Evolutionary conservation across 2,329 filamentous ascomycete genomes (phyloP), one percentile per base, ranked within the genome.

Genomic region (Fusarium aywerte): DNA sequence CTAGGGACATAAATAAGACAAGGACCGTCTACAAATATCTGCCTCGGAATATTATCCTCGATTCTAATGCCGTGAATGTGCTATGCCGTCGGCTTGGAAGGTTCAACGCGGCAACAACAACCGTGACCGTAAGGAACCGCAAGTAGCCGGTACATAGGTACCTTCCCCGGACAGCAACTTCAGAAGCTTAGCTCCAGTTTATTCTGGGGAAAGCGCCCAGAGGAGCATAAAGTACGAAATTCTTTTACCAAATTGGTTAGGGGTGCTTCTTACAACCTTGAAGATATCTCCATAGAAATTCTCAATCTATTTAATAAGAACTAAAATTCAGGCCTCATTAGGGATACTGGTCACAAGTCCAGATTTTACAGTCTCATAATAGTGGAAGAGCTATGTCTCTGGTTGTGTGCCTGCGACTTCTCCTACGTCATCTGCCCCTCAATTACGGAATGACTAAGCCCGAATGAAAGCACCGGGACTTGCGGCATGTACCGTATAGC

Each of bases 101-200:
- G 59, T 62, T 62, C 51, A 65, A 62, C 63, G 51, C 68, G 68
- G 53, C 55, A 49, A 71, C 65, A 53, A 67, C 67, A 59, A 67
- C 31, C 49, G 61, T 63, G 73, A 68, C 76, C 75, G 75, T 65
- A 69, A 73, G 69, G 74, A 77, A 73, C 76, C 76, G 76, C 69
- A 67, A 70, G 67, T 77, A 78, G 68, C 75, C 76, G 71, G 71
- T 57, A 63, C 47, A 45, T 64, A 45, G 40, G 49, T 57, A 25
- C 64, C 49, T 74, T 74, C 72, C 72, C 72, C 70, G 62, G 70
- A 74, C 58, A 51, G 57, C 32, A 53, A 45, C 27, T 42, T 49
- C n/a, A 33, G 38, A 27, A 39, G 49, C 49, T 62, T 49, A 44
- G 57, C 51, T 49, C 50, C 31, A 62, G 40, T 47, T 33, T 45